phyloP scores from a whole-genome alignment of 1,284 basidiomycete genomes.

The Malassezia restricta region DNA sequence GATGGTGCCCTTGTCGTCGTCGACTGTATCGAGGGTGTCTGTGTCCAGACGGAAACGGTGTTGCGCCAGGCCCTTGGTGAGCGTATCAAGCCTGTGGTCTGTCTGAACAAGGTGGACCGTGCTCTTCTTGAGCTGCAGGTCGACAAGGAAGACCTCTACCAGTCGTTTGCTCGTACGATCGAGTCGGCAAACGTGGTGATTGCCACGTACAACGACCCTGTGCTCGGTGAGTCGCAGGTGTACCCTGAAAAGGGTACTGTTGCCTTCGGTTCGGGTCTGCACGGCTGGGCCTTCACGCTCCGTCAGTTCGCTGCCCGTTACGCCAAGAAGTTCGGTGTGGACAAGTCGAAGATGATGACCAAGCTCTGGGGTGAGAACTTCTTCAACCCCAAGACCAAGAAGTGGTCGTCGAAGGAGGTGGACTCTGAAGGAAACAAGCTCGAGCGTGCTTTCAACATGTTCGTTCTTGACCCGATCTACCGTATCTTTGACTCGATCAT shows the following conservation, averaged over 20 bases:
- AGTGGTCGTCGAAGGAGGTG: slow-evolving; percentile 75
- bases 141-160: slow-evolving; percentile 90
- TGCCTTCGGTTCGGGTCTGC: slow-evolving; percentile 97
- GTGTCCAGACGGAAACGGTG: slow-evolving; percentile 99
- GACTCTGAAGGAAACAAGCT: slow-evolving; percentile 75
- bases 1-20: slow-evolving; percentile 86
- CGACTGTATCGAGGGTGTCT: slow-evolving; percentile 98
- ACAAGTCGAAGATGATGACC: slow-evolving; percentile 94
- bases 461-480: slow-evolving; percentile 99
- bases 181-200: slow-evolving; percentile 98
- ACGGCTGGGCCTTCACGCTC: slow-evolving; percentile 99
- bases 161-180: slow-evolving; percentile 93
- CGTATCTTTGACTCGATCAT: slow-evolving; percentile 96
- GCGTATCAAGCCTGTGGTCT: slow-evolving; percentile 98
- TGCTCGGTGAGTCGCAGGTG: slow-evolving; percentile 95
- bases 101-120: slow-evolving; percentile 99
- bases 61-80: slow-evolving; percentile 92
- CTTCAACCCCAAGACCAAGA: slow-evolving; percentile 95
- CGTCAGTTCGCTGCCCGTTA: slow-evolving; percentile 92
- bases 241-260: slow-evolving; percentile 98
- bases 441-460: slow-evolving; percentile 55
- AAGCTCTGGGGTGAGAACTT: slow-evolving; percentile 99
- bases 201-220: slow-evolving; percentile 88
- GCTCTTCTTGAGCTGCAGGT: slow-evolving; percentile 97
- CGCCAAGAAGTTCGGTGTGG: slow-evolving; percentile 97